These are phyloP conservation scores for Sclerotinia nivalis DNA, from an alignment of 2,329 filamentous ascomycete genomes.

Conservation along the genomic window DNA sequence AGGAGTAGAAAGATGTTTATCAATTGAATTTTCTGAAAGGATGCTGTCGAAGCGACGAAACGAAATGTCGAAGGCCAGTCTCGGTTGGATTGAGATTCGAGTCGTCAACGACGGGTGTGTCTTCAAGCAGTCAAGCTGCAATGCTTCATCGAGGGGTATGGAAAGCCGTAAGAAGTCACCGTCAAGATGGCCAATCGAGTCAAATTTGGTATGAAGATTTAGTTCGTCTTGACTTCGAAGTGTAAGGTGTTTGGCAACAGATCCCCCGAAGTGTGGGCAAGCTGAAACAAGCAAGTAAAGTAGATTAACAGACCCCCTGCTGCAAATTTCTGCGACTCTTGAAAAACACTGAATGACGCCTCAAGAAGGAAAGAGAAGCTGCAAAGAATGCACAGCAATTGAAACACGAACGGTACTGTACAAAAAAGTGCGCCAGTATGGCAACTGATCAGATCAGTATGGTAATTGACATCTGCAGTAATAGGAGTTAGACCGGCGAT, in stretches of 20 bases:
- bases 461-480: constrained; percentile 4
- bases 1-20: constrained; percentile 1
- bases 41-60: constrained; percentile 25
- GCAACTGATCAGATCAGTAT: not conserved
- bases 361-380: constrained; percentile 1
- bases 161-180: constrained; percentile 16
- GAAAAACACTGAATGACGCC: constrained; percentile 7
- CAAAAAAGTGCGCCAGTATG: constrained; percentile 13
- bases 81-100: constrained; percentile 4
- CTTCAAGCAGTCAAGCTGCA: constrained; percentile 13
- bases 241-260: constrained; percentile 17
- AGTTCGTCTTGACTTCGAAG: constrained; percentile 18
- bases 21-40: constrained; percentile 6
- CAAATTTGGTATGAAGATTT: not conserved
- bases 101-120: constrained; percentile 21
- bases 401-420: constrained; percentile 1
- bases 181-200: constrained; percentile 23
- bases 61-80: constrained; percentile 2
- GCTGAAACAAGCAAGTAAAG: constrained; percentile 22
- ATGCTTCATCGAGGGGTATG: not conserved
- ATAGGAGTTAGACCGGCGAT: constrained; percentile 17
- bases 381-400: constrained; percentile 17
- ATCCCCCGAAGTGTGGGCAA: constrained; percentile 15
- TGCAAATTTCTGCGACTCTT: constrained; percentile 15
- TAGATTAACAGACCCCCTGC: not conserved